phyloP scores from a whole-genome alignment of 1,139 yeast genomes.

The Yamadazyma oceani region DNA sequence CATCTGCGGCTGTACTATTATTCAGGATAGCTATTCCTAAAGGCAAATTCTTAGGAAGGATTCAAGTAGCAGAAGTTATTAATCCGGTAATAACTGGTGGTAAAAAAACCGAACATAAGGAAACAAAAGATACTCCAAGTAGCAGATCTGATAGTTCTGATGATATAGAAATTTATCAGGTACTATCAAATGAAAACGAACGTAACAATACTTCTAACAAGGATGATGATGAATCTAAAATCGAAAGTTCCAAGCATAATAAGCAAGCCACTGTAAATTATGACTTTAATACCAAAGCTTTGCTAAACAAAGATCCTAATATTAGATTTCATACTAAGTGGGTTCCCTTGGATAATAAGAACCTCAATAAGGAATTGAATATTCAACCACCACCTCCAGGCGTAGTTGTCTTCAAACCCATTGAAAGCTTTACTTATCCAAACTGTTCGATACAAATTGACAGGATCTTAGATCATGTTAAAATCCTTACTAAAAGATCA shows the following conservation, averaged over 20 bases:
- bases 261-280: conserved; percentile 15
- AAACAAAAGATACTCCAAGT: conserved; percentile 8
- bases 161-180: conserved; percentile 46
- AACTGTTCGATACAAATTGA: conserved; percentile 78
- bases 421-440: conserved; percentile 79
- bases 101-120: conserved; percentile 12
- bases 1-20: conserved; percentile 73
- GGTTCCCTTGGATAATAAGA: conserved; percentile 69
- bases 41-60: conserved; percentile 81
- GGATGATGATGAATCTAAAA: conserved; percentile 21
- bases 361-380: conserved; percentile 56
- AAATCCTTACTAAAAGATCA: conserved; percentile 62
- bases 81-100: conserved; percentile 47
- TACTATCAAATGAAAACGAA: conserved; percentile 25
- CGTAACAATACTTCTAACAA: neutral
- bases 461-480: conserved; percentile 65
- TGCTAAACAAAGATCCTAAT: conserved; percentile 29
- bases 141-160: conserved; percentile 17
- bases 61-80: conserved; percentile 65
- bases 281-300: conserved; percentile 22
- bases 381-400: conserved; percentile 88
- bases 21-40: conserved; percentile 77
- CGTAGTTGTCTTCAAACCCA: conserved; percentile 78
- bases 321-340: conserved; percentile 64
- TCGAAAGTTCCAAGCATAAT: conserved; percentile 14